Conservation (phyloP, 2,329 filamentous ascomycete species). For the Pyricularia pennisetigena region DNA sequence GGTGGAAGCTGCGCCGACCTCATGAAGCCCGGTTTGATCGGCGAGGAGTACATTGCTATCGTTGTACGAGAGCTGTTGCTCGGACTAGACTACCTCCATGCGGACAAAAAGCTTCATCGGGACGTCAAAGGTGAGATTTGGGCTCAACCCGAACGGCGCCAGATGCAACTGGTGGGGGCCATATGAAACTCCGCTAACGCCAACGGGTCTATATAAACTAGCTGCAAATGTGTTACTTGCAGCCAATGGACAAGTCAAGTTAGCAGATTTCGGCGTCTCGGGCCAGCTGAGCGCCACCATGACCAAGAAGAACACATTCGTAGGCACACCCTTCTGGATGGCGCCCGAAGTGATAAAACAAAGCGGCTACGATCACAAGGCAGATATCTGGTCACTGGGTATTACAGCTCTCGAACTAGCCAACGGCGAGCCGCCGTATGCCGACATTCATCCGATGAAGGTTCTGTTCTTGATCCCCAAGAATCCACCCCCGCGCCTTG, state of each 20-base stretch:
- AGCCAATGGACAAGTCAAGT: constrained; percentile 88
- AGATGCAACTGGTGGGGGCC: not conserved
- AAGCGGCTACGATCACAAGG: constrained; percentile 94
- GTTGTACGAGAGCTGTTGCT: constrained; percentile 83
- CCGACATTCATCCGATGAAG: constrained; percentile 98
- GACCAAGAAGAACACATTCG: constrained; percentile 99
- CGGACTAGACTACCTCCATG: constrained; percentile 86
- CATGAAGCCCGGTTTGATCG: constrained; percentile 85
- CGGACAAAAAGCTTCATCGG: constrained; percentile 90
- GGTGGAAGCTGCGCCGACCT: constrained; percentile 93
- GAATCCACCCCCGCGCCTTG: constrained; percentile 74
- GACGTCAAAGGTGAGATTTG: constrained; percentile 74
- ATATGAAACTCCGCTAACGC: not conserved
- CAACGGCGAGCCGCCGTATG: constrained; percentile 86
- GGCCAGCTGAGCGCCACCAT: constrained; percentile 94
- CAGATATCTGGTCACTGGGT: constrained; percentile 93
- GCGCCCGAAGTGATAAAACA: constrained; percentile 98
- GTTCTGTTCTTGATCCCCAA: constrained; percentile 94
- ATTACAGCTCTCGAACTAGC: constrained; percentile 91
- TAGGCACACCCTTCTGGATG: constrained; percentile 99
- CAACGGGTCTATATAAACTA: constrained; percentile 20
- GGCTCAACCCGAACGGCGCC: constrained; percentile 6
- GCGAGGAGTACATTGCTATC: constrained; percentile 94
- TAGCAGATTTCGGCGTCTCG: constrained; percentile 95
- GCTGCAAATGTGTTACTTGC: constrained; percentile 89